These are phyloP conservation scores for Cryptosporidium bovis DNA, from an alignment of 169 alveolate species.

Conservation along the genomic window DNA sequence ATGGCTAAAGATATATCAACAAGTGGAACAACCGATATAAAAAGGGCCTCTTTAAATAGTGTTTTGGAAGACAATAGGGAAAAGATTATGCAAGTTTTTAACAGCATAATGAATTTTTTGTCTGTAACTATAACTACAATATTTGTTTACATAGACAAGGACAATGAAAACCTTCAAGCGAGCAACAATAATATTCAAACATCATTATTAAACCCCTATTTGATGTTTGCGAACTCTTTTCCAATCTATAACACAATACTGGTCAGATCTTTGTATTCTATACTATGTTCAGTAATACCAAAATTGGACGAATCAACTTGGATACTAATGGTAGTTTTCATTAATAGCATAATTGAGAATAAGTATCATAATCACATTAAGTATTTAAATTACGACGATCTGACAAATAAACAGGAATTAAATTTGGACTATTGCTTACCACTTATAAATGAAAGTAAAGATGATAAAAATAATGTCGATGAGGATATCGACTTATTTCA, in stretches of 20 bases:
- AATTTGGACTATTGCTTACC: not conserved
- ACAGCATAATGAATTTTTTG: conserved; percentile 37
- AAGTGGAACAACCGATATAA: not conserved
- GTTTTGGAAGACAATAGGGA: not conserved
- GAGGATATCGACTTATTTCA: conserved; percentile 41
- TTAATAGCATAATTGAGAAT: not conserved
- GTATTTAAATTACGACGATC: conserved; percentile 9
- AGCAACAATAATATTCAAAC: conserved; percentile 18
- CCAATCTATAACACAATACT: conserved; percentile 35
- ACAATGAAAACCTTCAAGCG: not conserved
- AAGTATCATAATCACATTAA: conserved; percentile 7
- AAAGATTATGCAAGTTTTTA: conserved; percentile 17
- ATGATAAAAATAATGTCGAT: not conserved
- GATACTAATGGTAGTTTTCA: conserved; percentile 23
- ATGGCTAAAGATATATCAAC: not conserved
- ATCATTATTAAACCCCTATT: conserved; percentile 29
- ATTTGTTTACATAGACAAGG: conserved; percentile 18
- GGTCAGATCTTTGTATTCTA: conserved; percentile 43
- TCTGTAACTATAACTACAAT: conserved; percentile 55
- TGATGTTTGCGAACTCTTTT: conserved; percentile 10
- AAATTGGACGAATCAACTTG: conserved; percentile 58
- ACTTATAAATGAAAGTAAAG: conserved; percentile 1
- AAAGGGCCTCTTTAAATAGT: not conserved
- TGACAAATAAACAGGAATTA: not conserved
- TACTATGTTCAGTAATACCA: conserved; percentile 47